Conservation (phyloP, 2,329 filamentous ascomycete species). For the Pseudogymnoascus sp. region DNA sequence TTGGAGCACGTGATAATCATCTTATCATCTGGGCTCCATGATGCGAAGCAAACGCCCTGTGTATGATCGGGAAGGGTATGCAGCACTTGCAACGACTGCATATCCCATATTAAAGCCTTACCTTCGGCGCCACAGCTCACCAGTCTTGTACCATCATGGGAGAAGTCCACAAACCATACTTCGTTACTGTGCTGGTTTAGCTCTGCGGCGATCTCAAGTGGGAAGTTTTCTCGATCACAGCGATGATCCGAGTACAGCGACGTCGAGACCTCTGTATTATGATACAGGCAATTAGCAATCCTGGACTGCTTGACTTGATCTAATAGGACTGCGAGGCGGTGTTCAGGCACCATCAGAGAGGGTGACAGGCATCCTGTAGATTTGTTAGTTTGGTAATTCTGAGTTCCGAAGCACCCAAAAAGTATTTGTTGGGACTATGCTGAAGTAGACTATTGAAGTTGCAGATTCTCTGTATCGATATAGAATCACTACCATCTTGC, state of each 20-base stretch:
- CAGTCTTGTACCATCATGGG: slow-evolving; percentile 72
- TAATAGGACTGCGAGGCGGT: slow-evolving; percentile 72
- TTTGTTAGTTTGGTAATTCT: slow-evolving; percentile 16
- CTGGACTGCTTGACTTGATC: slow-evolving; percentile 78
- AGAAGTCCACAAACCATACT: slow-evolving; percentile 88
- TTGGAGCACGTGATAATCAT: slow-evolving; percentile 77
- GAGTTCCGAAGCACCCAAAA: background rate
- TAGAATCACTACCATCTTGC: background rate
- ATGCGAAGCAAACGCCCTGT: slow-evolving; percentile 65
- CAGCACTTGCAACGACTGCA: slow-evolving; percentile 56
- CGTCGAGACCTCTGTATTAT: slow-evolving; percentile 69
- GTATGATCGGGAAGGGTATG: slow-evolving; percentile 57
- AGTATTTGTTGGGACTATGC: background rate
- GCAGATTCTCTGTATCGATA: background rate
- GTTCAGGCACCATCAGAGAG: slow-evolving; percentile 92
- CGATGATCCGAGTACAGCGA: slow-evolving; percentile 84
- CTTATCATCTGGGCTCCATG: slow-evolving; percentile 87
- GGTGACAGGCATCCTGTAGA: slow-evolving; percentile 76
- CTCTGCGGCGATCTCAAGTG: slow-evolving; percentile 60
- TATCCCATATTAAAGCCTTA: slow-evolving; percentile 74
- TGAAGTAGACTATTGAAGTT: background rate
- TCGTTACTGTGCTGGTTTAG: slow-evolving; percentile 69
- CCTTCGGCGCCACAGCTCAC: slow-evolving; percentile 74
- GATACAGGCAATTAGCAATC: slow-evolving; percentile 76
- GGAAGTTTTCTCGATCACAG: slow-evolving; percentile 75